A percentile compares a stretch with the other conserved stretches of the same genome.
Evolutionary conservation across 495 filamentous ascomycete species (phyloP).

Genomic region (Staphylotrichum tortipilum): DNA sequence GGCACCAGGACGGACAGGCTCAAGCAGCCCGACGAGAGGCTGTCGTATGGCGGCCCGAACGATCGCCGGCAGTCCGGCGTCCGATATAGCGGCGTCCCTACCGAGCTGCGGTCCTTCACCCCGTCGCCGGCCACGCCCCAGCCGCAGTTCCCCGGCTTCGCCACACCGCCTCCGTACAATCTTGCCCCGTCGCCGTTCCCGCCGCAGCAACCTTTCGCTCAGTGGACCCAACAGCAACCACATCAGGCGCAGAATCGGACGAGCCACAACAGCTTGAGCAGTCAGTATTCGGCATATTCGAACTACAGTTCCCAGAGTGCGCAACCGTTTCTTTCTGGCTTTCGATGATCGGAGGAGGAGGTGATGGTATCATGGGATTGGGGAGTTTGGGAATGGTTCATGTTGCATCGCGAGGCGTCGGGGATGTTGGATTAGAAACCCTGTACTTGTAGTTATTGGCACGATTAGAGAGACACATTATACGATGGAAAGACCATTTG

Average conservation of each 20-base stretch:
- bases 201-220: background rate
- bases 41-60: constrained; percentile 14
- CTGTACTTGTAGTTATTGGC: background rate
- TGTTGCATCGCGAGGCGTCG: background rate
- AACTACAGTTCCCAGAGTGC: constrained; percentile 10
- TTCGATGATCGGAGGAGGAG: background rate
- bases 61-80: background rate
- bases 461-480: too few relatives aligned
- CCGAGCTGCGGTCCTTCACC: background rate
- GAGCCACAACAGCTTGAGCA: constrained; percentile 15
- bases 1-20: constrained; percentile 15
- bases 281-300: constrained; percentile 7
- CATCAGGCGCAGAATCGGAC: constrained; percentile 4
- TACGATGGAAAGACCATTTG: too few relatives aligned
- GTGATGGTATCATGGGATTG: background rate
- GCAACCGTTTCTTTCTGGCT: constrained; percentile 7
- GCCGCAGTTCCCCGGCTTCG: background rate
- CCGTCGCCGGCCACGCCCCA: background rate
- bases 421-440: background rate
- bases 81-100: background rate
- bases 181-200: background rate
- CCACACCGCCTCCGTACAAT: background rate
- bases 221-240: constrained; percentile 7
- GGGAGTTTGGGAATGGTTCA: background rate
- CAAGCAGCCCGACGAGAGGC: constrained; percentile 15